A percentile compares a stretch with the other conserved stretches of the same genome.
Evolutionary conservation across 2,329 filamentous ascomycete species (phyloP).

Genomic region (Trichoderma sp.): DNA sequence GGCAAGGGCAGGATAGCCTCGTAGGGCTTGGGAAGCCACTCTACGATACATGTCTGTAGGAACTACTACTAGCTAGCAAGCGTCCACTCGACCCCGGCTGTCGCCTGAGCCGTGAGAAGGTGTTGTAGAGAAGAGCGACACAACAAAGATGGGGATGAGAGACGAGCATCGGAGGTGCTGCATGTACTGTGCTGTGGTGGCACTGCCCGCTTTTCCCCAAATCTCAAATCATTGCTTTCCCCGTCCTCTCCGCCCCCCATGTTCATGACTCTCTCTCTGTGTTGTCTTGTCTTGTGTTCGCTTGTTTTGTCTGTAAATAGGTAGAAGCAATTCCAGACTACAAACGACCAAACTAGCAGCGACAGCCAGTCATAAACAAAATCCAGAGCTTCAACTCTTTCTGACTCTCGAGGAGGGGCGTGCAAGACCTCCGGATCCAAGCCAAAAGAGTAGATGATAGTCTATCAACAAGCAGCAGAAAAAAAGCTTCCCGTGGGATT

Average conservation of each 20-base stretch:
- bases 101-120: background rate
- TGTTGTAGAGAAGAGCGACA: no score
- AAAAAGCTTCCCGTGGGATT: background rate
- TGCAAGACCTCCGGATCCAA: background rate
- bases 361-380: background rate
- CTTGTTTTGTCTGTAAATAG: background rate
- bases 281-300: no score
- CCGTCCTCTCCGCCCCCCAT: background rate
- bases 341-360: background rate
- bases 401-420: background rate
- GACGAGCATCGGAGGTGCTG: no score
- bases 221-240: background rate
- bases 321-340: background rate
- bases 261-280: slow-evolving; percentile 2
- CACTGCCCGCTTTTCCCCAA: slow-evolving; percentile 1
- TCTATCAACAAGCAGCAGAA: background rate
- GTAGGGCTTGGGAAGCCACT: slow-evolving; percentile 11
- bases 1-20: slow-evolving; percentile 18
- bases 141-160: background rate
- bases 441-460: background rate
- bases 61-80: no score
- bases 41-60: no score
- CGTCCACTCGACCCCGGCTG: background rate
- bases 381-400: background rate
- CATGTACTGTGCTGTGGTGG: background rate